Conservation (phyloP, 768 basidiomycete species). For the Butyriboletus loyo region DNA sequence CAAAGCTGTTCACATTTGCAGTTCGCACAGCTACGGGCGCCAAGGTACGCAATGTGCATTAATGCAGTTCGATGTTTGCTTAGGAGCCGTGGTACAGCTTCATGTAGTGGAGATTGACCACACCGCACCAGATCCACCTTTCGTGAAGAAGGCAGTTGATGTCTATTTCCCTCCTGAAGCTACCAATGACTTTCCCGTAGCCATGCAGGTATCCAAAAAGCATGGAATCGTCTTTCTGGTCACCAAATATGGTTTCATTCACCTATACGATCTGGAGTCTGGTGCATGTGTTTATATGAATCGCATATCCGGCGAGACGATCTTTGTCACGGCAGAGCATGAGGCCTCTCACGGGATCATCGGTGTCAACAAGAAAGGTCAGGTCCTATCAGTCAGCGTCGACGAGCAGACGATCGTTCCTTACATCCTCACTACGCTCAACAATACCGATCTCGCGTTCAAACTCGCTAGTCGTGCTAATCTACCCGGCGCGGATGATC, state of each 20-base stretch:
- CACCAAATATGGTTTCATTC: slow-evolving; percentile 99
- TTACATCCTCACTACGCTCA: slow-evolving; percentile 89
- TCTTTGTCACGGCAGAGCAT: slow-evolving; percentile 97
- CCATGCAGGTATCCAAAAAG: slow-evolving; percentile 97
- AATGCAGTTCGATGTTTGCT: slow-evolving; percentile 1
- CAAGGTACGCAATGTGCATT: slow-evolving; percentile 58
- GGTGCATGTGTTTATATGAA: slow-evolving; percentile 99
- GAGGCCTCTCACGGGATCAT: slow-evolving; percentile 94
- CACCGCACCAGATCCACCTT: slow-evolving; percentile 85
- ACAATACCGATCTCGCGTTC: slow-evolving; percentile 97
- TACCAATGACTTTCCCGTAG: slow-evolving; percentile 97
- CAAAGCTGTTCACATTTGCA: slow-evolving; percentile 93
- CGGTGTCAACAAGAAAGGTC: slow-evolving; percentile 99
- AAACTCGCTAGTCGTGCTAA: slow-evolving; percentile 96
- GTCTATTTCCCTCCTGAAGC: slow-evolving; percentile 99
- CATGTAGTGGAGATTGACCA: slow-evolving; percentile 99
- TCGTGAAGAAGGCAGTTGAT: slow-evolving; percentile 96
- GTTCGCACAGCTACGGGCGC: slow-evolving; percentile 96
- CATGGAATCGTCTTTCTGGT: slow-evolving; percentile 97
- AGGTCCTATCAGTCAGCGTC: slow-evolving; percentile 93
- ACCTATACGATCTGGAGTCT: slow-evolving; percentile 96
- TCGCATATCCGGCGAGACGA: slow-evolving; percentile 98
- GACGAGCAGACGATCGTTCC: slow-evolving; percentile 96
- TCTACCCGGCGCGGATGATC: slow-evolving; percentile 94
- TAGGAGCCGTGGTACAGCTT: slow-evolving; percentile 50